These are phyloP conservation scores for Venturia nashicola DNA, from an alignment of 2,329 filamentous ascomycete genomes.

Conservation along the genomic window DNA sequence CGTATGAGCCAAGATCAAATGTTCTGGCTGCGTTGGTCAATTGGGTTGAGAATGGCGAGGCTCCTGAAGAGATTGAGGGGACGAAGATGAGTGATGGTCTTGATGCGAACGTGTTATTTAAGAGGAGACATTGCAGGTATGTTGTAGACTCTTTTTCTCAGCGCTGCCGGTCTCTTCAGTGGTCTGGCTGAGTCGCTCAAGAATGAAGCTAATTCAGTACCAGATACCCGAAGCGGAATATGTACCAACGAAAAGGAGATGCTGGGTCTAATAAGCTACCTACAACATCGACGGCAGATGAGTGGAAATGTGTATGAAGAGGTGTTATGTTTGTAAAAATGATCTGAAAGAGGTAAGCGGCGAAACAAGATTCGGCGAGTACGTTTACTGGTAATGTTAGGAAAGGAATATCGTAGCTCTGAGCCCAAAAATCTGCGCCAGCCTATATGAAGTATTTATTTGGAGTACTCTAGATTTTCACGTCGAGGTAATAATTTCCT, in stretches of 20 bases:
- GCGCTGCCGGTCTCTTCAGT: no score
- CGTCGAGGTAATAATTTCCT: no score
- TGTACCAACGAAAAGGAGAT: not conserved
- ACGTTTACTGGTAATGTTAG: no score
- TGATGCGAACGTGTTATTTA: not conserved
- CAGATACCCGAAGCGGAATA: not conserved
- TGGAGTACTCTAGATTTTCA: no score
- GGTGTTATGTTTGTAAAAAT: no score
- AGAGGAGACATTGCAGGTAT: slow-evolving; percentile 7
- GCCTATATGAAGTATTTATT: no score
- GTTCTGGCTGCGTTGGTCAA: slow-evolving; percentile 8
- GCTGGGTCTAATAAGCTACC: not conserved
- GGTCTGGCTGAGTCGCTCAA: no score
- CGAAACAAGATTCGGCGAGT: no score
- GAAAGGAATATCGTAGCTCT: no score
- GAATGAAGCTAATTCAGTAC: not conserved
- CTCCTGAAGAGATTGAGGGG: slow-evolving; percentile 3
- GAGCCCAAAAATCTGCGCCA: no score
- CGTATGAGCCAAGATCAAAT: slow-evolving; percentile 4
- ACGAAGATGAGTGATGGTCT: slow-evolving; percentile 1
- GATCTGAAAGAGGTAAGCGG: no score
- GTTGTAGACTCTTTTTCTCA: not conserved
- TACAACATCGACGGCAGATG: not conserved
- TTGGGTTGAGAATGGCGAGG: slow-evolving; percentile 10
- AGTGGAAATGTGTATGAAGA: not conserved